phyloP scores from a whole-genome alignment of 768 basidiomycete species.

The Kwoniella sp. region DNA sequence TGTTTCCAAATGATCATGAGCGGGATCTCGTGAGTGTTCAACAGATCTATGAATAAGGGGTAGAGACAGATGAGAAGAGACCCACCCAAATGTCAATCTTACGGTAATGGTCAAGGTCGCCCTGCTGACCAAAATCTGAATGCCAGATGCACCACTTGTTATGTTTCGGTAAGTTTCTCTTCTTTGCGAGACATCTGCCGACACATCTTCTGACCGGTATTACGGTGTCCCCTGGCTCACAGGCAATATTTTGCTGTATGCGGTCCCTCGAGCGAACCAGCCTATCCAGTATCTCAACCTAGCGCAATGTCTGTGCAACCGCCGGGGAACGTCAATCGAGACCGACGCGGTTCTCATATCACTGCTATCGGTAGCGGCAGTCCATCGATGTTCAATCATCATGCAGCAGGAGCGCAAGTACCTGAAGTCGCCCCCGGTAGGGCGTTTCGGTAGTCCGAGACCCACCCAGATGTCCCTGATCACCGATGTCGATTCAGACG shows the following conservation, averaged over 20 bases:
- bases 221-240: neutral
- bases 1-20: slow-evolving; percentile 7
- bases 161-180: slow-evolving; percentile 6
- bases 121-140: neutral
- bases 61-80: too few species aligned
- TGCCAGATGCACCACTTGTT: slow-evolving; percentile 4
- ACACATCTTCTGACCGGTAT: too few species aligned
- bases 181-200: too few species aligned
- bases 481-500: neutral
- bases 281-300: slow-evolving; percentile 24
- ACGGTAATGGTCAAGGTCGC: too few species aligned
- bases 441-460: slow-evolving; percentile 10
- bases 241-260: slow-evolving; percentile 20
- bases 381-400: slow-evolving; percentile 22
- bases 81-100: too few species aligned
- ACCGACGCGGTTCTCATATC: slow-evolving; percentile 18
- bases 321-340: slow-evolving; percentile 18
- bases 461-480: neutral
- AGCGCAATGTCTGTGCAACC: slow-evolving; percentile 19
- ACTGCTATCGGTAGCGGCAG: slow-evolving; percentile 23
- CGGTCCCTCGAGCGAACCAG: slow-evolving; percentile 15
- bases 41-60: too few species aligned
- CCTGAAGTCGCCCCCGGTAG: slow-evolving; percentile 8
- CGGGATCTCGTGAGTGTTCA: slow-evolving; percentile 6
- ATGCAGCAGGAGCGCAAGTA: slow-evolving; percentile 14